Evolutionary conservation across 2,329 filamentous ascomycete genomes (phyloP), one percentile per base, ranked within the genome.

Genomic region (Exophiala alcalophila): DNA sequence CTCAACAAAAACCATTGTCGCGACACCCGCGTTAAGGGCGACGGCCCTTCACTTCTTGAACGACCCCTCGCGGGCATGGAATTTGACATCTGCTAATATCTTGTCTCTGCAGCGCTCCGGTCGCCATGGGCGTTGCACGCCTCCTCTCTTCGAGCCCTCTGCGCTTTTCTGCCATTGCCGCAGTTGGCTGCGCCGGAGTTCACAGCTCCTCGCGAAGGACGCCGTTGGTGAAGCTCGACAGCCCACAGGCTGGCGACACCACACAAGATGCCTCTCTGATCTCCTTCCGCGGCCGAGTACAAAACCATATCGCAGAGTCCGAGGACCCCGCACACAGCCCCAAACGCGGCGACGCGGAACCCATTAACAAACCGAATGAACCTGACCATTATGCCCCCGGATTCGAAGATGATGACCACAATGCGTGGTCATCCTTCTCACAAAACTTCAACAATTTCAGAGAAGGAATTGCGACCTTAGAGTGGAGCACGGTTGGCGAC

Each of bases 391-490:
- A 53, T 26, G 16, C 31, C 4, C 52, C 52, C 5, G 45, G 20
- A 7, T 54, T 55, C 30, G 49, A 44, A 40, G 51, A 58, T 16
- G 58, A 64, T 7, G 56, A 61, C 29, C 59, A 57, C 5, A 66
- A 65, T 12, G 59, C 70, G 9, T 73, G 70, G 70, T 56, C 61
- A 3, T 61, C 70, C 14, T 73, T 87, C 37, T 75, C 79, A 10
- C 55, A 62, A 3, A 69, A 66, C 45, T 62, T 72, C 18, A 60
- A 64, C 19, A 60, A 55, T 30, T 61, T 65, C 12, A 64, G 63
- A 44, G 60, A 68, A 20, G 64, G 66, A 1, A 61, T 72, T 29
- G 59, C 62, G 19, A 59, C 61, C 2, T 56, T 65, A 28, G 63
- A 70, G 19, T 71, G 68, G 66, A 56, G 65, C 20, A 63, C 66